Percentiles rank a stretch among this genome's conserved stretches.
Evolutionary conservation across 1,284 basidiomycete genomes (phyloP).

Genomic region (Pseudozyma flocculosa): DNA sequence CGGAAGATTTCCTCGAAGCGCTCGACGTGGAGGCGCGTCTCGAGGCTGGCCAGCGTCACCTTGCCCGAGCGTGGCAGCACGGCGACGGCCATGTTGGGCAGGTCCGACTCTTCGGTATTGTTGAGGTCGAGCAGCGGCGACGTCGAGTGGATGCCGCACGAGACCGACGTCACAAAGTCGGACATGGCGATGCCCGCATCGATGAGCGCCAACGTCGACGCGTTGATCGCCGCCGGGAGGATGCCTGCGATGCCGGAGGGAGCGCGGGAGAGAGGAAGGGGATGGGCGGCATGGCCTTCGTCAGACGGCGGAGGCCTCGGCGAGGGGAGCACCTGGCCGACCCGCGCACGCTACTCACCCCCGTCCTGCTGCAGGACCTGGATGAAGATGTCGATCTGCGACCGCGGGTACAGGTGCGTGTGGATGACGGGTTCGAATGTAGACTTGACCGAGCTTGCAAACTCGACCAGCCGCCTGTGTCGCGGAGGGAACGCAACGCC

Average conservation of each 20-base stretch:
- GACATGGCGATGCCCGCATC: constrained; percentile 85
- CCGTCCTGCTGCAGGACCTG: constrained; percentile 93
- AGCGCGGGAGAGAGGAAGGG: background rate
- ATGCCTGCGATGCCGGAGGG: constrained; percentile 63
- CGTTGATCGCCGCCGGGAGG: constrained; percentile 91
- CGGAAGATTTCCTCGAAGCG: constrained; percentile 84
- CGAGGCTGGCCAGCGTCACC: constrained; percentile 85
- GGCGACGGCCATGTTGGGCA: constrained; percentile 84
- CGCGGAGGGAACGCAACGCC: too few relatives aligned
- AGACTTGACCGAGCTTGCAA: constrained; percentile 80
- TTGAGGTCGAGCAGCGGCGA: constrained; percentile 79
- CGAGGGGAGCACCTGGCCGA: too few relatives aligned
- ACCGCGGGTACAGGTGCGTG: constrained; percentile 84
- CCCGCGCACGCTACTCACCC: too few relatives aligned
- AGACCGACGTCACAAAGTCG: constrained; percentile 85
- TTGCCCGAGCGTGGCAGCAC: constrained; percentile 78
- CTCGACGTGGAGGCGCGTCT: constrained; percentile 89
- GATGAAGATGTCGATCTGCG: constrained; percentile 88
- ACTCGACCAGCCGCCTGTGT: constrained; percentile 78
- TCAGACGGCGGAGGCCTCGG: too few relatives aligned
- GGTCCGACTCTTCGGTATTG: constrained; percentile 81
- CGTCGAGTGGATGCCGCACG: constrained; percentile 59
- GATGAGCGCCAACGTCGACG: constrained; percentile 84
- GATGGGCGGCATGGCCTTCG: background rate
- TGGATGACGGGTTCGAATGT: constrained; percentile 95